These are phyloP conservation scores for Coelastrella sp. DNA, from an alignment of 139 green algal genomes.

Conservation along the genomic window DNA sequence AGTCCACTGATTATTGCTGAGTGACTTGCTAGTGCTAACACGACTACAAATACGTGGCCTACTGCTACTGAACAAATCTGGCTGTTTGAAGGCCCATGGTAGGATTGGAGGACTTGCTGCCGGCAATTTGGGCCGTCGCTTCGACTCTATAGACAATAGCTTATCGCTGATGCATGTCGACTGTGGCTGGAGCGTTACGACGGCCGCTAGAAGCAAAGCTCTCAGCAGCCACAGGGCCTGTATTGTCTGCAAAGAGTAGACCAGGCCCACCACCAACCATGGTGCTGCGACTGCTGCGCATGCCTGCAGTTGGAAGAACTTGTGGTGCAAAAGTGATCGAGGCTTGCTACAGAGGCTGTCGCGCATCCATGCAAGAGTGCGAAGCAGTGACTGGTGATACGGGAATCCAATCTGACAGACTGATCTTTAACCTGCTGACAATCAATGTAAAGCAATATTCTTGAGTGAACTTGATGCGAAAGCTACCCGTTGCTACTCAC, in stretches of 20 bases:
- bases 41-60: neutral
- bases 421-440: neutral
- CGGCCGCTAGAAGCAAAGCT: neutral
- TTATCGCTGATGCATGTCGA: neutral
- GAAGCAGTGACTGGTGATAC: neutral
- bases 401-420: neutral
- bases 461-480: neutral
- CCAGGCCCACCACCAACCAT: neutral
- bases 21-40: neutral
- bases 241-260: neutral
- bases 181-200: neutral
- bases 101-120: neutral
- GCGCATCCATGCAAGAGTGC: neutral
- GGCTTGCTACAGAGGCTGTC: neutral
- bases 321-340: neutral
- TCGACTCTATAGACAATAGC: neutral
- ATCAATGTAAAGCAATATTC: neutral
- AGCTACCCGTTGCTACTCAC: neutral
- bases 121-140: neutral
- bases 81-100: neutral
- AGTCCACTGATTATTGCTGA: slow-evolving; percentile 2
- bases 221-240: neutral
- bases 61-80: neutral
- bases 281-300: neutral
- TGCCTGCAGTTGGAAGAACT: neutral